A percentile compares a stretch with the other conserved stretches of the same genome.
Evolutionary conservation across 176 grass and related monocot genomes (phyloP).

Genomic region (Panicum miliaceum): DNA sequence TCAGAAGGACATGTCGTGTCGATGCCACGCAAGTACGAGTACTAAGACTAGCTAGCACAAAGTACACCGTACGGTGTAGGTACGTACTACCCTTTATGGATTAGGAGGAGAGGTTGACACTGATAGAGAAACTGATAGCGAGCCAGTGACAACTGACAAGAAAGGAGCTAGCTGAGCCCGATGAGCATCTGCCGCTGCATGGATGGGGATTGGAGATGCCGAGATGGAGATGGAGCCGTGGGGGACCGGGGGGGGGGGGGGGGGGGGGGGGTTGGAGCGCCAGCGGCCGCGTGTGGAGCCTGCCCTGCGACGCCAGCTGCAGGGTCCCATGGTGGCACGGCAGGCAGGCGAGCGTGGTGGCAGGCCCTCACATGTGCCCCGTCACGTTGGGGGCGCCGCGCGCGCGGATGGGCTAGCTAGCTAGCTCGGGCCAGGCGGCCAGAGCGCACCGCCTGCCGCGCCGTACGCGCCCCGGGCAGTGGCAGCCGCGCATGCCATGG

Average conservation of each 20-base stretch:
- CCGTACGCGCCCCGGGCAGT: neutral
- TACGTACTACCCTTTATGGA: neutral
- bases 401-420: neutral
- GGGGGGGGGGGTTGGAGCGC: too few relatives aligned
- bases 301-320: neutral
- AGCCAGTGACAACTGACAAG: neutral
- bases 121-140: neutral
- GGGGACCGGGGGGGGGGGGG: too few relatives aligned
- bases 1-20: neutral
- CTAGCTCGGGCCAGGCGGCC: neutral
- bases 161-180: neutral
- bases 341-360: neutral
- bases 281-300: neutral
- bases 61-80: neutral
- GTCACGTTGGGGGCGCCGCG: conserved; percentile 6
- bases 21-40: neutral
- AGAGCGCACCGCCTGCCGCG: neutral
- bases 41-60: neutral
- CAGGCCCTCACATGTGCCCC: conserved; percentile 3
- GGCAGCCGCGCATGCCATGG: conserved; percentile 5
- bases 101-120: neutral
- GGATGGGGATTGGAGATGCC: too few relatives aligned
- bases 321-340: neutral
- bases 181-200: neutral
- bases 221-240: too few relatives aligned